A percentile compares a stretch with the other conserved stretches of the same genome.
Conservation (phyloP, 805 yeast species). For the Kodamaea fukazawae region DNA sequence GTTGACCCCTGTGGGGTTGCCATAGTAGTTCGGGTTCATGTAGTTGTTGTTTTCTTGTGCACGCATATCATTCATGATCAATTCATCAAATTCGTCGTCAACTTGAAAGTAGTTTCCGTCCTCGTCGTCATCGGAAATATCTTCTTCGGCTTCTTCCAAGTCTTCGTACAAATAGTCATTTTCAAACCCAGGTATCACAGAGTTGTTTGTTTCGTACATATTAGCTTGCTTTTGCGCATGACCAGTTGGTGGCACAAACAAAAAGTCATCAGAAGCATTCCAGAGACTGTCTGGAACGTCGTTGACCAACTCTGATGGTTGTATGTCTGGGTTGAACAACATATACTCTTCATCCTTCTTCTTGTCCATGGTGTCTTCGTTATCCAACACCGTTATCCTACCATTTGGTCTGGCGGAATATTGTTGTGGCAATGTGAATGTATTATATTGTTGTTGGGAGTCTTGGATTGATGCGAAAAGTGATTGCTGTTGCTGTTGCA, state of each 20-base stretch:
- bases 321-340: constrained; percentile 40
- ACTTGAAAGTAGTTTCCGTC: constrained; percentile 39
- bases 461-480: too few species aligned
- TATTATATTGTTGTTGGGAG: background rate
- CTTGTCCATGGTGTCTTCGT: constrained; percentile 15
- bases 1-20: constrained; percentile 5
- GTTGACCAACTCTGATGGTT: constrained; percentile 37
- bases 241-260: constrained; percentile 25
- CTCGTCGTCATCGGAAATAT: constrained; percentile 38
- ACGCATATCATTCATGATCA: constrained; percentile 17
- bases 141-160: constrained; percentile 44
- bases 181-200: constrained; percentile 32
- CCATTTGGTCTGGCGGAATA: constrained; percentile 15
- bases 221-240: constrained; percentile 11
- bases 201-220: constrained; percentile 9
- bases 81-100: constrained; percentile 30
- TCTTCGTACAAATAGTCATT: constrained; percentile 34
- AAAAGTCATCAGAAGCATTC: constrained; percentile 19
- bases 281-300: constrained; percentile 18
- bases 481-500: too few species aligned
- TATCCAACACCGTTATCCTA: constrained; percentile 34
- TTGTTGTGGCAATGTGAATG: constrained; percentile 12
- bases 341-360: constrained; percentile 36
- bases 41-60: constrained; percentile 4
- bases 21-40: constrained; percentile 8